A percentile compares a stretch with the other conserved stretches of the same genome.
Conservation (phyloP, 257 asterid genomes). For the Solanum tarapatanum region DNA sequence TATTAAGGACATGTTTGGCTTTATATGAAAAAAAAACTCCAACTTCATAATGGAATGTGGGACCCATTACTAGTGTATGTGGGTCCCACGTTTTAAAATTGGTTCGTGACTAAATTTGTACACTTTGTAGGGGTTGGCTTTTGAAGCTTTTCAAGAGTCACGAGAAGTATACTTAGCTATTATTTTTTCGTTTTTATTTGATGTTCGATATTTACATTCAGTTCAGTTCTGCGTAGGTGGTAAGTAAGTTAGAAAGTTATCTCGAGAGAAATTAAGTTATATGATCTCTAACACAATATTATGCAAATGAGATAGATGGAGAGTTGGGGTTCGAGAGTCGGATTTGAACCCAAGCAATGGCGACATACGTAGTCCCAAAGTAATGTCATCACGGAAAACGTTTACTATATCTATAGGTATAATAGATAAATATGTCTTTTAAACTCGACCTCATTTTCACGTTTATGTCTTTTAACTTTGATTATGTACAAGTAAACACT, state of each 20-base stretch:
- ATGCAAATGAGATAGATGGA: not conserved
- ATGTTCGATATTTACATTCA: too few species aligned
- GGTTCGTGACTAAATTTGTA: not conserved
- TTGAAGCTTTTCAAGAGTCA: not conserved
- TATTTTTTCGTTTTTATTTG: too few species aligned
- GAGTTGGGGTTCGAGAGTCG: not conserved
- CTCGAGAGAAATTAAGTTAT: not conserved
- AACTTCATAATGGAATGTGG: not conserved
- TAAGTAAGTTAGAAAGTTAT: not conserved
- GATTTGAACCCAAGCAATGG: not conserved
- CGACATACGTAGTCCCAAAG: not conserved
- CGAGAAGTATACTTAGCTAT: too few species aligned
- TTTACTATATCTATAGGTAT: too few species aligned
- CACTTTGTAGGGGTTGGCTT: not conserved
- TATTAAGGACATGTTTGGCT: not conserved
- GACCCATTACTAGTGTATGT: not conserved
- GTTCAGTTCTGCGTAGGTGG: fast-evolving
- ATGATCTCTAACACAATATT: not conserved
- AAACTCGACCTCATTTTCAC: too few species aligned
- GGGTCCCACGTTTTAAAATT: not conserved
- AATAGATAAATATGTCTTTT: too few species aligned
- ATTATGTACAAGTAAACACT: too few species aligned
- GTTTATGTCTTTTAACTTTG: too few species aligned
- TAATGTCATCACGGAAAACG: not conserved
- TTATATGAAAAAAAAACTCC: not conserved